A percentile compares a stretch with the other conserved stretches of the same genome.
These are phyloP conservation scores for Aspergillus awamori DNA, from an alignment of 2,329 filamentous ascomycete genomes.

Conservation along the genomic window DNA sequence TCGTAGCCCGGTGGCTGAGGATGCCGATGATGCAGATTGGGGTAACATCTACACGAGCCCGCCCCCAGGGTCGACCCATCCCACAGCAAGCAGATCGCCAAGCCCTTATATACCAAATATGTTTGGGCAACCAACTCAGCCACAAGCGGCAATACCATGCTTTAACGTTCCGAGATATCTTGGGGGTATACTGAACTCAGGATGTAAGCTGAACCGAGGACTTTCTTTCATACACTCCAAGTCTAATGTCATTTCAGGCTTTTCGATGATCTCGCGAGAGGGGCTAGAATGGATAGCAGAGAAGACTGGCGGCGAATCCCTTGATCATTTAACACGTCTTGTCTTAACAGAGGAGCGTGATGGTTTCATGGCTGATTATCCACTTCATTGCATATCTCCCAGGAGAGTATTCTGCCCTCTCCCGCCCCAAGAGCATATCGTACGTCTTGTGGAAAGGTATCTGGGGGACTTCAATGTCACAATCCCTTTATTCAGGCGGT, in stretches of 20 bases:
- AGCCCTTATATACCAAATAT: background rate
- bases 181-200: constrained; percentile 7
- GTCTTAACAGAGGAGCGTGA: background rate
- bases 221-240: background rate
- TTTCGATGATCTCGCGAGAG: constrained; percentile 15
- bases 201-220: constrained; percentile 8
- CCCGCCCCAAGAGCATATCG: constrained; percentile 15
- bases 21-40: background rate
- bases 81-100: background rate
- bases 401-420: constrained; percentile 15
- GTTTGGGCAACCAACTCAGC: background rate
- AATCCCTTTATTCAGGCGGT: constrained; percentile 18
- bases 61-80: background rate
- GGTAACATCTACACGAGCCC: background rate
- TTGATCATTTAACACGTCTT: background rate
- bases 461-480: constrained; percentile 18
- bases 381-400: constrained; percentile 7
- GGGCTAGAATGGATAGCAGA: constrained; percentile 21
- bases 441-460: constrained; percentile 15
- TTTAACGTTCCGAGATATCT: constrained; percentile 19
- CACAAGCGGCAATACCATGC: background rate
- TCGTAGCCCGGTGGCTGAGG: background rate
- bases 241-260: constrained; percentile 9
- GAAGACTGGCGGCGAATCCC: constrained; percentile 10
- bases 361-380: background rate